Base-by-base conservation (phyloP, 2,329 filamentous ascomycete species). In the Emergomyces africanus region DNA sequence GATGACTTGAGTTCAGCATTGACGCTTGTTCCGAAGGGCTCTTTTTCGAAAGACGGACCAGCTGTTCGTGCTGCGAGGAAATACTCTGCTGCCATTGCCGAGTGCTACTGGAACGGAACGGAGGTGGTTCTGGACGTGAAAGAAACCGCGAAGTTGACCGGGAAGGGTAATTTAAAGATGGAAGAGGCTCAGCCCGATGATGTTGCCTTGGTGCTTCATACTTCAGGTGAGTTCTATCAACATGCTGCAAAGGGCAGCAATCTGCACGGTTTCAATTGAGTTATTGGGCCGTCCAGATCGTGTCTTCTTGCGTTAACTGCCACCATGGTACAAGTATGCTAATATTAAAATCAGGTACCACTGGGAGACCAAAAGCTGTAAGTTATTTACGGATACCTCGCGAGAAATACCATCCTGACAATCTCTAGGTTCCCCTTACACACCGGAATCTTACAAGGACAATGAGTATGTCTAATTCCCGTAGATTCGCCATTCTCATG, bases 41-140 rank as follows among this genome's bases (percentile, higher is more conserved):
- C 85, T 15, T 88, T 83, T 66, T 77, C 78, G 12, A 79, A 84
- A 65, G 78, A 85, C 69, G 84, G 83, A 10, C 81, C 88, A 14
- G 88, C 87, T 30, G 87, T 94, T 33, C 82, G 83, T 68, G 89
- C 89, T 0, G 89, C 89, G 8, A 79, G 83, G 66, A 89, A 85
- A 76, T 91, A 89, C 76, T 82, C 87, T 61, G 87, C 88, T 49
- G 89, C 88, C n/a, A 85, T 95, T 67, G 89, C 89, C 30, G 90
- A 95, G 75, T 90, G 86, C 71, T 92, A 90, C 73, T 90, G 88
- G 82, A 83, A 92, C 71, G 79, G 78, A 51, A 74, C 71, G 25
- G 84, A 90, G 72, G 83, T 95, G 12, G 83, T 85, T 2, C 74
- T 95, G 62, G 88, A 92, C 70, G 79, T 95, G 23, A 92, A 90